These are phyloP conservation scores for Leptographium flavum DNA, from an alignment of 2,329 filamentous ascomycete genomes.

Conservation along the genomic window DNA sequence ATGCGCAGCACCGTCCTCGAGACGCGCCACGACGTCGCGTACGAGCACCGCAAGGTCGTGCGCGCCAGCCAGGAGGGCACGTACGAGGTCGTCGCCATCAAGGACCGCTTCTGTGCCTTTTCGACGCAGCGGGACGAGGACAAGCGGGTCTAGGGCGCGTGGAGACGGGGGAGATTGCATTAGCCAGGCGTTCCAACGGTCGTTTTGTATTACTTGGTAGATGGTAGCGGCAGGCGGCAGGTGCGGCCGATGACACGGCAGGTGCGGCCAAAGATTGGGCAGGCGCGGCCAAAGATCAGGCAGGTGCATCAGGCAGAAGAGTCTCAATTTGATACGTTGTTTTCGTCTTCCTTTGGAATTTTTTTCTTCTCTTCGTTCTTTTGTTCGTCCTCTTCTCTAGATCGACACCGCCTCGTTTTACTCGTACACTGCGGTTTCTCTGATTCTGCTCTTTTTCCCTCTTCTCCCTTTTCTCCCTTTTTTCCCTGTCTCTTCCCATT, in stretches of 20 bases:
- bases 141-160: conserved; percentile 25
- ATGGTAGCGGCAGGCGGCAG: not conserved
- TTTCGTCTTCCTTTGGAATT: no score
- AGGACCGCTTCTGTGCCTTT: conserved; percentile 84
- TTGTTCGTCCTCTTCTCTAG: not conserved
- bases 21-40: conserved; percentile 74
- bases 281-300: no score
- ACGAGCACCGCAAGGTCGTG: conserved; percentile 69
- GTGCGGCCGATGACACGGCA: not conserved
- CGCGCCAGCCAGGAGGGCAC: conserved; percentile 86
- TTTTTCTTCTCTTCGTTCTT: not conserved
- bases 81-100: conserved; percentile 93
- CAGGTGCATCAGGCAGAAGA: no score
- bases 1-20: conserved; percentile 73
- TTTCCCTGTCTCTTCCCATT: not conserved
- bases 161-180: conserved; percentile 18
- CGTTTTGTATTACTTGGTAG: not conserved
- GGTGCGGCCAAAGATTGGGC: no score
- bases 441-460: no score
- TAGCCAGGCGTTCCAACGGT: conserved; percentile 1
- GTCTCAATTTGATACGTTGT: no score
- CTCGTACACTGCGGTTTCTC: no score
- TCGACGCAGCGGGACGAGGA: conserved; percentile 50
- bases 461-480: not conserved
- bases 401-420: no score